Evolutionary conservation across 345 rosid genomes (phyloP).

Genomic region (Citrus maxima): DNA sequence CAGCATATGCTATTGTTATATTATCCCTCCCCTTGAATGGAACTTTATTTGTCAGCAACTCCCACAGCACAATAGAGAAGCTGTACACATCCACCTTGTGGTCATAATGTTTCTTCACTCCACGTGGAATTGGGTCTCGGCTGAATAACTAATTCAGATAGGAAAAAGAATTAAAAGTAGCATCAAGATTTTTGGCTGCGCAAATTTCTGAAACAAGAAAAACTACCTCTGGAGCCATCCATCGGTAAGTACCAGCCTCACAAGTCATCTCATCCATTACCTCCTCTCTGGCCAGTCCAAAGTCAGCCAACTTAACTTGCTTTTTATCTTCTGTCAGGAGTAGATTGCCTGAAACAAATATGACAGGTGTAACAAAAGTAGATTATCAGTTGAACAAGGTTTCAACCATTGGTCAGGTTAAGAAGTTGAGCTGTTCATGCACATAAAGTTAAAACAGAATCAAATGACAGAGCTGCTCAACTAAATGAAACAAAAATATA

Average conservation of each 20-base stretch:
- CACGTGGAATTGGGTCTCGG: constrained; percentile 35
- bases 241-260: constrained; percentile 63
- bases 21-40: constrained; percentile 39
- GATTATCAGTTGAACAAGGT: background rate
- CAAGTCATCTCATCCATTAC: constrained; percentile 39
- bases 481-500: background rate
- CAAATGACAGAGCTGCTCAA: background rate
- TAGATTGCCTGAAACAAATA: constrained; percentile 42
- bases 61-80: constrained; percentile 62
- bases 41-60: constrained; percentile 47
- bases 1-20: constrained; percentile 35
- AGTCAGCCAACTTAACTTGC: constrained; percentile 51
- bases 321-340: constrained; percentile 43
- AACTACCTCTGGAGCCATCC: constrained; percentile 83
- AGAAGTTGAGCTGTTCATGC: background rate
- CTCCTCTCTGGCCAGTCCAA: constrained; percentile 60
- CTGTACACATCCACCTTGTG: constrained; percentile 78
- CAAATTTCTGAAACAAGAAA: background rate
- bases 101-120: constrained; percentile 51
- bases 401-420: background rate
- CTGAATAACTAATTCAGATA: constrained; percentile 36
- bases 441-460: background rate
- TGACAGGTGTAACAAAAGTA: background rate
- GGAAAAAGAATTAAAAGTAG: constrained; percentile 7
- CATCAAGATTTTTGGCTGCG: background rate